Base-by-base conservation (phyloP, 2,329 filamentous ascomycete species). In the Diaporthe aspalathi region DNA sequence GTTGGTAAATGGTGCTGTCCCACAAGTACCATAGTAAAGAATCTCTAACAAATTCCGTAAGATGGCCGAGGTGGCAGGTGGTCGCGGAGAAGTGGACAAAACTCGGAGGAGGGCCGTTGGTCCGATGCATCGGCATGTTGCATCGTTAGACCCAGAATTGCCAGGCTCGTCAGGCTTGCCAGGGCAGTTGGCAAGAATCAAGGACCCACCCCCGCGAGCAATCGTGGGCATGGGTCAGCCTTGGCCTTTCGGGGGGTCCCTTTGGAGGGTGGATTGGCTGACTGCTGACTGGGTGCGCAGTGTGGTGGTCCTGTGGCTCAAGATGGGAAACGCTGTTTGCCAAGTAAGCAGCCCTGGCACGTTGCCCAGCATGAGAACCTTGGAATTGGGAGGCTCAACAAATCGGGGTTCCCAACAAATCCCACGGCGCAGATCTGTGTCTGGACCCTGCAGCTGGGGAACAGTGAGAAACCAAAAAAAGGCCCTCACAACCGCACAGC, bases 331-430 rank as follows among this genome's bases (percentile, higher is more conserved):
- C 60, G 45, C 12, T 50, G 5, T 29, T 38, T 50, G 60, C 60
- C 60, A 65, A 65, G 60, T 27, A 22, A 32, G 27, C 17, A 17
- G 24, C 38, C 50, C 38, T 56, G 65, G 24, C 40, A 67, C 22
- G 20, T 11, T 50, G 38, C 24, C 11, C 35, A 54, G 65, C 49
- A 67, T 24, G 52, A 54, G 54, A 63, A 43, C 54, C 38, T 60
- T 50, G 60, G 45, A 65, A 50, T 38, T 35, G 27, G 45, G 70
- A 72, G 70, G 70, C 70, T 72, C 70, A 72, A 72, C 70, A 72
- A 72, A 70, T 72, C 65, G 53, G 49, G 50, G 43, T 70, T 63
- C 70, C 70, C 70, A 72, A 72, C 70, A 72, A 72, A 70, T 57
- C 53, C 24, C 47, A 56, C 53, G n/a, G 67, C 45, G 60, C 60